Percentiles rank a stretch among this genome's conserved stretches.
Evolutionary conservation across 2,329 filamentous ascomycete genomes (phyloP).

Genomic region (Ceratocystiopsis brevicomis): DNA sequence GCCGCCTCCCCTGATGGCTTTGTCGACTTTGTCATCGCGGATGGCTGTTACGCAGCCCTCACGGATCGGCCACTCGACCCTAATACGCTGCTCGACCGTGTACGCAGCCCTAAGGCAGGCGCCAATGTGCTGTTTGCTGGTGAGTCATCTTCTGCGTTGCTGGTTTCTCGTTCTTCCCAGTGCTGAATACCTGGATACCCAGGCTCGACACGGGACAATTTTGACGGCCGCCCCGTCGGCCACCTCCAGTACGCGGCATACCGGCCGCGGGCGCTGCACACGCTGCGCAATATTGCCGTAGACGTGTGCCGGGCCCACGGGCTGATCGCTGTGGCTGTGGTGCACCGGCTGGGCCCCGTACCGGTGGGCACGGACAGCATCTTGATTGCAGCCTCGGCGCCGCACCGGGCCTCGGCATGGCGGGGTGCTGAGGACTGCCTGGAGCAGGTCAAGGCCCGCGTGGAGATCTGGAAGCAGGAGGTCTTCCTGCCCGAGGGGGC

Average conservation of each 20-base stretch:
- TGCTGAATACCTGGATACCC: too few relatives aligned
- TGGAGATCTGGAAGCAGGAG: slow-evolving; percentile 94
- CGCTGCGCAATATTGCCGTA: slow-evolving; percentile 45
- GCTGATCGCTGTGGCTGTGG: slow-evolving; percentile 57
- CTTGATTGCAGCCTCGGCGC: slow-evolving; percentile 65
- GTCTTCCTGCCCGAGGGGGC: slow-evolving; percentile 40
- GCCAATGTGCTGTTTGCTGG: slow-evolving; percentile 63
- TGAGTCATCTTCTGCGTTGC: slow-evolving; percentile 13
- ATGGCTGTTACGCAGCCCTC: slow-evolving; percentile 46
- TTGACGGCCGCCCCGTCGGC: slow-evolving; percentile 50
- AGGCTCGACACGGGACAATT: slow-evolving; percentile 65
- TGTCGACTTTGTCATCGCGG: slow-evolving; percentile 5
- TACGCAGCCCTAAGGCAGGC: slow-evolving; percentile 54
- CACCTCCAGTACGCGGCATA: slow-evolving; percentile 63
- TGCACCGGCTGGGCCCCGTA: slow-evolving; percentile 70
- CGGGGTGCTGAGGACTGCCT: slow-evolving; percentile 72
- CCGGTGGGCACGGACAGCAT: slow-evolving; percentile 90
- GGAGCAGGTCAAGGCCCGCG: slow-evolving; percentile 65
- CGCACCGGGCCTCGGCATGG: slow-evolving; percentile 76
- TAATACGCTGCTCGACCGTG: slow-evolving; percentile 39
- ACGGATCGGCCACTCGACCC: slow-evolving; percentile 43
- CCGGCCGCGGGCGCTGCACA: slow-evolving; percentile 46
- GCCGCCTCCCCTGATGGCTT: too few relatives aligned
- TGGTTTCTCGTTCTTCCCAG: too few relatives aligned
- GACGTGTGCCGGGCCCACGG: slow-evolving; percentile 38